Base-by-base conservation (phyloP, 768 basidiomycete genomes). In the Fistulinella prunicolor region DNA sequence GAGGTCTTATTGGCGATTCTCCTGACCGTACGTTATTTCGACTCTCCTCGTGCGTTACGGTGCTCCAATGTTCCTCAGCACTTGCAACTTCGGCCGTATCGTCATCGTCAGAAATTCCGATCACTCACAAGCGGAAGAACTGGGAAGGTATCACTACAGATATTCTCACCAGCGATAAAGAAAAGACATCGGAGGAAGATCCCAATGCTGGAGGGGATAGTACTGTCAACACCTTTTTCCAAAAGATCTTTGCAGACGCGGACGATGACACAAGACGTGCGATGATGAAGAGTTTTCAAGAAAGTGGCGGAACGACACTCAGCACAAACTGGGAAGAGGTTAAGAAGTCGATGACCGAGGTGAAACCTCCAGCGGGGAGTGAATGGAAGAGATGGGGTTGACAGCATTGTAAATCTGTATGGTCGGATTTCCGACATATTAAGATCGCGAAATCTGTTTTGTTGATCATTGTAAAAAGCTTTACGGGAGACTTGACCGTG, bases 321-420 rank as follows among this genome's bases (percentile, higher is more conserved):
- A 94, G 90, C 70, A 99, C 95, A 0, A 92, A 96, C 66, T 99
- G 95, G 95, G 82, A 81, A 5, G 90, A 93, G 54, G 92, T 99
- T 14, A 72, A 66, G 52, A 87, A 86, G 71, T 74, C 49, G 8
- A 73, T 68, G 50, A 84, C 90, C 3, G 80, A 85, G 28, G 85
- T 93, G 29, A 85, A 86, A 63, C 90, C 94, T 2, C 94, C 94
- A 38, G 58, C 80, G 42, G 93, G 93, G 4, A 79, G 85, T 50
- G 89, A 93, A 66, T 89, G 82, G 81, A 88, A 85, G 73, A 81
- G 83, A 60, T 93, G 88, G 88, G 70, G 74, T 63, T 81, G 40
- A 47, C 23, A n/a, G n/a, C n/a, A n/a, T n/a, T n/a, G n/a, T n/a
- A n/a, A n/a, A n/a, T n/a, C n/a, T n/a, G n/a, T n/a, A n/a, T n/a